A percentile compares a stretch with the other conserved stretches of the same genome.
These are phyloP conservation scores for Neofusicoccum umdonicola DNA, from an alignment of 2,329 filamentous ascomycete genomes.

Conservation along the genomic window DNA sequence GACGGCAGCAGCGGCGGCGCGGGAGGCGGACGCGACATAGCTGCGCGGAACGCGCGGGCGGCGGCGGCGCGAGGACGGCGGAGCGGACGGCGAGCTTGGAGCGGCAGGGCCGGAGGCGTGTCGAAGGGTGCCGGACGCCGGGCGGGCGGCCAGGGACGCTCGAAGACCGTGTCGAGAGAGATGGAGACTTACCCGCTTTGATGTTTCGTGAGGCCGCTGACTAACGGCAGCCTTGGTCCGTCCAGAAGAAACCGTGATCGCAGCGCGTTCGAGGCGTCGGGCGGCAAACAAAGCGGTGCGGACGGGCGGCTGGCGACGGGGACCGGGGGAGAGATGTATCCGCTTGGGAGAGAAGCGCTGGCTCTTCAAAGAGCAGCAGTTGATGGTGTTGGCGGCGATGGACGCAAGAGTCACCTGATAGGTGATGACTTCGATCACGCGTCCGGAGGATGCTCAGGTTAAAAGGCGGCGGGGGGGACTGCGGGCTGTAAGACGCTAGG, in stretches of 20 bases:
- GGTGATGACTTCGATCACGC: neutral
- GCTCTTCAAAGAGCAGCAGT: neutral
- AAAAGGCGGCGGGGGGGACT: neutral
- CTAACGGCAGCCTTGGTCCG: conserved; percentile 14
- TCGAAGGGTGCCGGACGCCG: neutral
- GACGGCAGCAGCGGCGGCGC: conserved; percentile 3
- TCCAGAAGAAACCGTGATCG: conserved; percentile 12
- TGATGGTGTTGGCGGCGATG: conserved; percentile 1
- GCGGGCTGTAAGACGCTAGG: neutral
- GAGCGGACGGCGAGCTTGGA: neutral
- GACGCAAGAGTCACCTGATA: neutral
- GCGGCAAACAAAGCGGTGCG: neutral
- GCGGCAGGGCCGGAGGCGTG: neutral
- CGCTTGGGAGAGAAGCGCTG: neutral
- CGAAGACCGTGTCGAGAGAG: conserved; percentile 2
- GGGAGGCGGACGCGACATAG: conserved; percentile 11
- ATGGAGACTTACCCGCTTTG: conserved; percentile 17
- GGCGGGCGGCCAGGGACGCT: neutral
- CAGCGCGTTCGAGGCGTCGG: neutral
- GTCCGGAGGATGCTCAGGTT: neutral
- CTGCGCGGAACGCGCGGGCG: conserved; percentile 11
- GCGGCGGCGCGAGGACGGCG: neutral
- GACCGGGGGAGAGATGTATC: neutral
- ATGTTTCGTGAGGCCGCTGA: conserved; percentile 16
- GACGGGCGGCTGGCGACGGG: neutral